Base-by-base conservation (phyloP, 148 eudicot species). In the Rhododendron ovatum region DNA sequence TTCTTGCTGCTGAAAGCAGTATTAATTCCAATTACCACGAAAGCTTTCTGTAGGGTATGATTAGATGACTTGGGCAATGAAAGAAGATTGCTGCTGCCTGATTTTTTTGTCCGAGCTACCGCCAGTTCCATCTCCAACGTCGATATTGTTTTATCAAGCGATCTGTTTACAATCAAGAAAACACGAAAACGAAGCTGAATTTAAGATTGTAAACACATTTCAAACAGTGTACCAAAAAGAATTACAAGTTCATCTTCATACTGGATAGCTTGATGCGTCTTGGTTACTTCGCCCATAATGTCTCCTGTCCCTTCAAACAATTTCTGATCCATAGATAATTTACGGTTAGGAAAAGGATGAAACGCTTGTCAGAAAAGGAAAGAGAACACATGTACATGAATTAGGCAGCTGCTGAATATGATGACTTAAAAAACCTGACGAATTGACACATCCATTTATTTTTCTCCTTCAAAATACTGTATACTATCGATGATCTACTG, bases 1-100 rank as follows among this genome's bases (percentile, higher is more conserved):
- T 88, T 92, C 88, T 88, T 94, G 94, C 98, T 95, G 91, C 98
- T 94, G 87, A 95, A 94, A 28, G 94, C 98, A 18, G 98, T 95
- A 86, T 95, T 94, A 48, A 95, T 93, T 33, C 96, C 97, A 57
- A 95, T 91, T 7, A 94, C 96, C 10, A 93, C 91, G 82, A 93
- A 95, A 13, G 91, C 94, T 84, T 89, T 93, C 35, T 84, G 91
- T 76, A 82, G 55, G 24, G 57, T 78, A 37, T 84, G 89, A 81
- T 90, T 89, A 10, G 88, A 65, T 17, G 71, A 83, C 33, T 67
- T 89, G 78, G 86, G 89, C 33, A 61, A 4, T 76, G 84, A 55
- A 69, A 47, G 20, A 81, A 83, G 79, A 75, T 75, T 35, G 47
- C 7, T 30, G 35, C 73, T 69, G 47, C 80, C 88, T 6, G 76